Percentiles rank a stretch among this genome's conserved stretches.
Conservation (phyloP, 2,329 filamentous ascomycete genomes). For the Fusarium sp. region DNA sequence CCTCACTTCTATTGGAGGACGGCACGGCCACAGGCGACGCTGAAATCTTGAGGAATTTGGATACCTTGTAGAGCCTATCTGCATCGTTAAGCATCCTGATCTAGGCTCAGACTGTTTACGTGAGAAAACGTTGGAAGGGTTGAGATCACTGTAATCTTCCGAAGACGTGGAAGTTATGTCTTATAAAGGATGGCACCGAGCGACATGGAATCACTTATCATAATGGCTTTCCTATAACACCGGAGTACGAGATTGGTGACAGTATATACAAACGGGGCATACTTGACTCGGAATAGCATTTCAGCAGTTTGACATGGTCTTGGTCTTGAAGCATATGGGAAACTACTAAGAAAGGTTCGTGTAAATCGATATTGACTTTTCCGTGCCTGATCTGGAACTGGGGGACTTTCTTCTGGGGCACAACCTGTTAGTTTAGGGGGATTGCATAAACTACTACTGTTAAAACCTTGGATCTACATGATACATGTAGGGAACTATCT, state of each 20-base stretch:
- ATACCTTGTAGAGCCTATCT: too few species aligned
- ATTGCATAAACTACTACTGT: too few species aligned
- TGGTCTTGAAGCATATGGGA: not conserved
- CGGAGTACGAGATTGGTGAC: not conserved
- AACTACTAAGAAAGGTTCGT: not conserved
- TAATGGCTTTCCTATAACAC: not conserved
- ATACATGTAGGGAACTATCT: too few species aligned
- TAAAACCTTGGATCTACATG: rapidly evolving
- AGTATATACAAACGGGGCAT: not conserved
- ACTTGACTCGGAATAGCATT: not conserved
- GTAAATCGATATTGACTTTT: not conserved
- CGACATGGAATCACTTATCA: not conserved
- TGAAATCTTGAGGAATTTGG: too few species aligned
- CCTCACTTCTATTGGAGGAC: too few species aligned
- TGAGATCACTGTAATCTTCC: too few species aligned
- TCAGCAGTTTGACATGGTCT: not conserved
- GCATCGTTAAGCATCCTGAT: too few species aligned
- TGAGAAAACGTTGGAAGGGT: too few species aligned
- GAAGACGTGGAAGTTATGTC: not conserved
- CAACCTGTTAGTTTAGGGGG: too few species aligned
- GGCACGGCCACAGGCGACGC: too few species aligned
- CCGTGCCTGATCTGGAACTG: not conserved
- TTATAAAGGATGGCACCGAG: not conserved
- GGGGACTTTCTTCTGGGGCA: too few species aligned
- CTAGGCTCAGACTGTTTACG: too few species aligned